phyloP scores from a whole-genome alignment of 129 eudicot genomes.

The Flaveria ramosissima region DNA sequence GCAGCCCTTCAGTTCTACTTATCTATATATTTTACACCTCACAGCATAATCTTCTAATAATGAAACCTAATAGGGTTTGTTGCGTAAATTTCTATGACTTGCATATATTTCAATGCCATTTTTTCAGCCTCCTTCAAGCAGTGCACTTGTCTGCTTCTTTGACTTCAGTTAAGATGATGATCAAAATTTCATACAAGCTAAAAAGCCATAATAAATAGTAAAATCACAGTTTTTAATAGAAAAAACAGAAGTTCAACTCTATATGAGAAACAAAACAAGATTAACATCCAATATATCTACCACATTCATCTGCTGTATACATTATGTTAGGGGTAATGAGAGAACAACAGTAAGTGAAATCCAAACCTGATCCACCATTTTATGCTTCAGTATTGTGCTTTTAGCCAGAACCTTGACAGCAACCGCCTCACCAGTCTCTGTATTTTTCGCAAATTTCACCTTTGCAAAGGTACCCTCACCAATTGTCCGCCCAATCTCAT shows the following conservation, averaged over 20 bases:
- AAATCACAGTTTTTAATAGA: not conserved
- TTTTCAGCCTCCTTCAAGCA: conserved; percentile 14
- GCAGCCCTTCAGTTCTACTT: not conserved
- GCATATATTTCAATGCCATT: not conserved
- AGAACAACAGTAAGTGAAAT: not conserved
- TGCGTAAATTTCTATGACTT: not conserved
- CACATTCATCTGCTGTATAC: not conserved
- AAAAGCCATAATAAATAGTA: not conserved
- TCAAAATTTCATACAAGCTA: conserved; percentile 14
- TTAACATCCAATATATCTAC: conserved; percentile 1
- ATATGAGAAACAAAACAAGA: too few species aligned
- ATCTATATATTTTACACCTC: conserved; percentile 6
- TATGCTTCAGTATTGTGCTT: conserved; percentile 84
- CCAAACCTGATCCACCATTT: conserved; percentile 94
- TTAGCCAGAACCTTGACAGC: conserved; percentile 88
- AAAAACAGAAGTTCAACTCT: not conserved
- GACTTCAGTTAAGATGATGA: conserved; percentile 11
- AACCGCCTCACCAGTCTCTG: conserved; percentile 77
- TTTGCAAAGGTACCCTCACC: conserved; percentile 97
- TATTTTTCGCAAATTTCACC: conserved; percentile 78
- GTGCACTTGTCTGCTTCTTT: conserved; percentile 1
- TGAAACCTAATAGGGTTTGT: conserved; percentile 11
- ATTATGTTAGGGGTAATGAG: not conserved
- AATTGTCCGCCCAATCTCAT: conserved; percentile 86
- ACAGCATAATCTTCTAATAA: not conserved